Percentiles rank a stretch among this genome's conserved stretches.
Evolutionary conservation across 106 monocot genomes (phyloP).

Genomic region (Phalaenopsis equestris): DNA sequence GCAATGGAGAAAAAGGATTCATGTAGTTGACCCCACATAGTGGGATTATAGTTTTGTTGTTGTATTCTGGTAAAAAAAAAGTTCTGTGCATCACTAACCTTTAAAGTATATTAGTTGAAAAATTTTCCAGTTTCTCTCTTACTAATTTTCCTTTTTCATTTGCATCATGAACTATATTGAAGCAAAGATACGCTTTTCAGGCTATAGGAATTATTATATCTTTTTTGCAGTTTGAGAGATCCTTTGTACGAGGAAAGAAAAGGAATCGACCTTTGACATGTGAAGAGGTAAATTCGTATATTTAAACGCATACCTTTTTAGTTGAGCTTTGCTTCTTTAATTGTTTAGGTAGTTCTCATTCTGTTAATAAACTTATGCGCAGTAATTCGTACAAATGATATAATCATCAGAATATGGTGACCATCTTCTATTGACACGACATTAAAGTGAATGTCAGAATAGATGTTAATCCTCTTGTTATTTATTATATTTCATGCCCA

Average conservation of each 20-base stretch:
- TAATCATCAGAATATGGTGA: too few species aligned
- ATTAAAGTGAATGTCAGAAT: not conserved
- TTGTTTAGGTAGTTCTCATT: not conserved
- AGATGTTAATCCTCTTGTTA: not conserved
- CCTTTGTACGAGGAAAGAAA: constrained; percentile 83
- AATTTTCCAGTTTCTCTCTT: not conserved
- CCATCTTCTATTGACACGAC: too few species aligned
- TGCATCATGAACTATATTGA: not conserved
- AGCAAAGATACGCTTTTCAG: not conserved
- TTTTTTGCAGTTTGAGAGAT: constrained; percentile 51
- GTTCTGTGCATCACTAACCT: not conserved
- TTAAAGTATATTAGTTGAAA: not conserved
- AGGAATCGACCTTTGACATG: constrained; percentile 43
- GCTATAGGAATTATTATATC: not conserved
- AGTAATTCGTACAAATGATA: not conserved
- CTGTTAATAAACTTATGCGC: not conserved
- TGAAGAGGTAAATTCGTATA: constrained; percentile 51
- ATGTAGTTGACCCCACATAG: too few species aligned
- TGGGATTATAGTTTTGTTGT: too few species aligned
- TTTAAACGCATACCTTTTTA: not conserved
- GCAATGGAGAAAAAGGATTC: too few species aligned
- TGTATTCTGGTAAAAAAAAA: not conserved
- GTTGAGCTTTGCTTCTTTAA: too few species aligned
- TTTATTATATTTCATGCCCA: not conserved
- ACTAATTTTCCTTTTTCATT: not conserved